Percentiles rank a stretch among this genome's conserved stretches.
Conservation (phyloP, 2,329 filamentous ascomycete species). For the Madurella fahalii region DNA sequence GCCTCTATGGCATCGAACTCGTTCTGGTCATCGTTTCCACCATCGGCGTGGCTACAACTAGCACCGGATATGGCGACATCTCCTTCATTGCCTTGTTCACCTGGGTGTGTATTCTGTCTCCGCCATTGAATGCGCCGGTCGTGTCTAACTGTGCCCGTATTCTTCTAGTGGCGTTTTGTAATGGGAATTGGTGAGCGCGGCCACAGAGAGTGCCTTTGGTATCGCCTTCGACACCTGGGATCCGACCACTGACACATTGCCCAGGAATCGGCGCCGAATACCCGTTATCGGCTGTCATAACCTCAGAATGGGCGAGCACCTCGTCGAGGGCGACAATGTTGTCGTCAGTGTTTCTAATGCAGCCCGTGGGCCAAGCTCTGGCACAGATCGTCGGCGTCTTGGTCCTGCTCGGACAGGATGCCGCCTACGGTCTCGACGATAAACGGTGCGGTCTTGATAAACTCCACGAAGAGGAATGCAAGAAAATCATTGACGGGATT, state of each 20-base stretch:
- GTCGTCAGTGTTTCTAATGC: conserved; percentile 65
- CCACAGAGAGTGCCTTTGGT: neutral
- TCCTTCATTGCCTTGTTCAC: conserved; percentile 48
- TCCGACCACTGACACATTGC: conserved; percentile 1
- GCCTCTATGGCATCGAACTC: conserved; percentile 54
- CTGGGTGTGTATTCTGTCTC: conserved; percentile 34
- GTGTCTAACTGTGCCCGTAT: neutral
- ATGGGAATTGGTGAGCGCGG: conserved; percentile 45
- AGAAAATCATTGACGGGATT: conserved; percentile 52
- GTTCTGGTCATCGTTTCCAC: conserved; percentile 54
- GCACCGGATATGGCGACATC: conserved; percentile 46
- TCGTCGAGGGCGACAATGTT: conserved; percentile 65
- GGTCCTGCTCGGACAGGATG: conserved; percentile 45
- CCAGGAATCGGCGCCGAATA: conserved; percentile 66
- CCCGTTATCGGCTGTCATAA: conserved; percentile 63
- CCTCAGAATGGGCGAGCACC: conserved; percentile 60
- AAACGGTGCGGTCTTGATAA: conserved; percentile 47
- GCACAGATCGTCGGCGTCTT: conserved; percentile 59
- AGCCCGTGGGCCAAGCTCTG: conserved; percentile 62
- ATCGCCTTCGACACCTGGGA: neutral
- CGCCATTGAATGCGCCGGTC: neutral
- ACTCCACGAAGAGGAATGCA: conserved; percentile 43
- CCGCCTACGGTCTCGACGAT: conserved; percentile 38
- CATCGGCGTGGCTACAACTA: conserved; percentile 53
- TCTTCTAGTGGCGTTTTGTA: conserved; percentile 46